Evolutionary conservation across 2,329 filamentous ascomycete genomes (phyloP).

Genomic region (Delphinella strobiligena): DNA sequence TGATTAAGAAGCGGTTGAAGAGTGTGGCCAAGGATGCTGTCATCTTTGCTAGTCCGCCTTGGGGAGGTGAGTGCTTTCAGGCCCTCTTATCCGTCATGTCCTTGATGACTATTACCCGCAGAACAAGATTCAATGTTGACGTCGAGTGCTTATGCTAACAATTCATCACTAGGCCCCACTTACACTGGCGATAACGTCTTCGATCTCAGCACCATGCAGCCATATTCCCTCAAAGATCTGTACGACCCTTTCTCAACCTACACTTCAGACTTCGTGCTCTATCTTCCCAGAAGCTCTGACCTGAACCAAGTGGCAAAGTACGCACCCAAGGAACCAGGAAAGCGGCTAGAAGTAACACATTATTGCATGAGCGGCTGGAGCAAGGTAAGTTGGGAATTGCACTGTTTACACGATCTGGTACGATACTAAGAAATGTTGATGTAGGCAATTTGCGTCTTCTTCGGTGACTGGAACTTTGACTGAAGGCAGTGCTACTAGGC

Average conservation of each 20-base stretch:
- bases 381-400: constrained; percentile 43
- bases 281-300: constrained; percentile 75
- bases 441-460: constrained; percentile 46
- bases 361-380: constrained; percentile 87
- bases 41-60: constrained; percentile 62
- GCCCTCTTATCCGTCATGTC: not conserved
- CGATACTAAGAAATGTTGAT: not conserved
- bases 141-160: not conserved
- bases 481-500: no score
- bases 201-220: constrained; percentile 74
- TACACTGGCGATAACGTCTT: constrained; percentile 62
- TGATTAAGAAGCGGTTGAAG: constrained; percentile 43
- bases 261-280: constrained; percentile 53
- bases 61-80: constrained; percentile 49
- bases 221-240: constrained; percentile 59
- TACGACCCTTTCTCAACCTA: constrained; percentile 47
- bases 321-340: constrained; percentile 25
- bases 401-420: constrained; percentile 9
- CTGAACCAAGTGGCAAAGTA: constrained; percentile 60
- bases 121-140: no score
- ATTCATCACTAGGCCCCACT: constrained; percentile 39
- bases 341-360: constrained; percentile 65
- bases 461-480: constrained; percentile 38
- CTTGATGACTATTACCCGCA: no score
- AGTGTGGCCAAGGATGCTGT: constrained; percentile 40